A percentile compares a stretch with the other conserved stretches of the same genome.
phyloP scores from a whole-genome alignment of 2,329 filamentous ascomycete species.

The Aspergillaceae sp. region DNA sequence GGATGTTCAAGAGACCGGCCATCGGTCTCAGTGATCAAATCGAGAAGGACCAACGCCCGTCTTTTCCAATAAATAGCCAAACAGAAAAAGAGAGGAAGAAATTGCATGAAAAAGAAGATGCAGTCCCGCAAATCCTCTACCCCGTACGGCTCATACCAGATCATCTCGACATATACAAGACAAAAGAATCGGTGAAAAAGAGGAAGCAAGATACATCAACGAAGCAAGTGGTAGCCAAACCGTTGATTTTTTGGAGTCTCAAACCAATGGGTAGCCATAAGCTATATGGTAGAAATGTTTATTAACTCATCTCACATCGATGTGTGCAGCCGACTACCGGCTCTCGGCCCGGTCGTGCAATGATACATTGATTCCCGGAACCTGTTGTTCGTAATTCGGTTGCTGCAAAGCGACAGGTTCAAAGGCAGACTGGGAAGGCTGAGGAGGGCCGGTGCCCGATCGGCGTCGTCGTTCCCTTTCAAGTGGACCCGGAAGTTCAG shows the following conservation, averaged over 20 bases:
- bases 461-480: conserved; percentile 54
- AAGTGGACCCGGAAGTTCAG: conserved; percentile 34
- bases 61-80: conserved; percentile 1
- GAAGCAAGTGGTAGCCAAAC: not conserved
- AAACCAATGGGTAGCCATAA: too few relatives aligned
- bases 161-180: conserved; percentile 17
- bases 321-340: not conserved
- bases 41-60: conserved; percentile 6
- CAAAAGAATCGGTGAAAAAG: conserved; percentile 5
- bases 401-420: conserved; percentile 28
- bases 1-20: conserved; percentile 5
- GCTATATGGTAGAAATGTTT: too few relatives aligned
- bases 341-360: not conserved
- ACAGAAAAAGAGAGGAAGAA: conserved; percentile 1
- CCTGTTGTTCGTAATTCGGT: conserved; percentile 20
- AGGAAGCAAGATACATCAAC: conserved; percentile 3
- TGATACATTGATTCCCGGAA: conserved; percentile 15
- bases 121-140: conserved; percentile 1
- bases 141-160: conserved; percentile 10
- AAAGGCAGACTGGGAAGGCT: conserved; percentile 30
- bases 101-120: not conserved
- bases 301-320: too few relatives aligned
- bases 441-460: conserved; percentile 51
- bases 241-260: too few relatives aligned
- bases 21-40: not conserved